Conservation (phyloP, 2,329 filamentous ascomycete species). For the Colletotrichum plurivorum region DNA sequence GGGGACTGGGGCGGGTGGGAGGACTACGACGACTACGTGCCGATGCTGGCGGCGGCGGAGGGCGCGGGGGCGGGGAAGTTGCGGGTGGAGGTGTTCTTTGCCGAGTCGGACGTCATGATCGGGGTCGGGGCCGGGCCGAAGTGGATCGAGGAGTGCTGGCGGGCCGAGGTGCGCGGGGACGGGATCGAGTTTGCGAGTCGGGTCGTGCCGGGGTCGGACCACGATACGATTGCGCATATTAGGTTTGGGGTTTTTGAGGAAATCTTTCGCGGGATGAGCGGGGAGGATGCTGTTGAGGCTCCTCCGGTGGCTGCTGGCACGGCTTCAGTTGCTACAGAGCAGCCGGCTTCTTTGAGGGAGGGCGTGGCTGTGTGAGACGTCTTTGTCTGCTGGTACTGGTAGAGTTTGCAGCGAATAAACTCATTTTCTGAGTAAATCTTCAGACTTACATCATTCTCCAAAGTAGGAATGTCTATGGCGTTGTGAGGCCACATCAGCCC, state of each 20-base stretch:
- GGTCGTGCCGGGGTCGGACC: slow-evolving; percentile 45
- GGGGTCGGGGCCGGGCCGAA: slow-evolving; percentile 44
- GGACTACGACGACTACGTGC: slow-evolving; percentile 48
- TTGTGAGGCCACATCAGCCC: no score
- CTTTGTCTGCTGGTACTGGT: no score
- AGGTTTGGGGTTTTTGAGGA: slow-evolving; percentile 15
- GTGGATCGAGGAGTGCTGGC: slow-evolving; percentile 50
- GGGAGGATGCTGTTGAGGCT: neutral
- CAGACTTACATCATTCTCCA: no score
- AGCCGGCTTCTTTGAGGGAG: no score
- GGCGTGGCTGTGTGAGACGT: no score
- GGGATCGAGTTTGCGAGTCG: slow-evolving; percentile 43
- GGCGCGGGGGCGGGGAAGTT: slow-evolving; percentile 32
- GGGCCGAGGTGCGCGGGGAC: slow-evolving; percentile 11
- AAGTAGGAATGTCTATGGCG: no score
- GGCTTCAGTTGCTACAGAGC: no score
- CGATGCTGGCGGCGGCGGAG: slow-evolving; percentile 42
- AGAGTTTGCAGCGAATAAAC: no score
- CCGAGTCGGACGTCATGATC: slow-evolving; percentile 48
- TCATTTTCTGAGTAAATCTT: no score
- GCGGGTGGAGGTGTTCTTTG: slow-evolving; percentile 46
- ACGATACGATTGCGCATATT: slow-evolving; percentile 32
- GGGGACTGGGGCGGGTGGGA: slow-evolving; percentile 49
- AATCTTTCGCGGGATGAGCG: slow-evolving; percentile 19
- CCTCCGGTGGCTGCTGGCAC: no score